Conservation (phyloP, 768 basidiomycete genomes). For the Lentinula aciculospora region DNA sequence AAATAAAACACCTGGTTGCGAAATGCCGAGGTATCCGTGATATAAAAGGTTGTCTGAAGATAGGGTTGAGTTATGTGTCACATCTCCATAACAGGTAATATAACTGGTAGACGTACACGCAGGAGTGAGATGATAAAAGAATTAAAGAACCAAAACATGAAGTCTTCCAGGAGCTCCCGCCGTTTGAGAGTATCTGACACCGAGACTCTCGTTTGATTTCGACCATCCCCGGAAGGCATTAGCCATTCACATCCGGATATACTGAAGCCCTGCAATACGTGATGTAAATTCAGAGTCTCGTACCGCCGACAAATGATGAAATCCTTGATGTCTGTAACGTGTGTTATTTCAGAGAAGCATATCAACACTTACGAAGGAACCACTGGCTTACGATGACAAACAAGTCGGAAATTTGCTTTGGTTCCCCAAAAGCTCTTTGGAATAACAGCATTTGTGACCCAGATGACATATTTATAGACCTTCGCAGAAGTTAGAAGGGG, state of each 20-base stretch:
- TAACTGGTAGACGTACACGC: slow-evolving; percentile 42
- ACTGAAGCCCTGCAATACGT: slow-evolving; percentile 70
- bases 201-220: slow-evolving; percentile 42
- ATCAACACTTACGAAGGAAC: background rate
- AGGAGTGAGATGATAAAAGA: slow-evolving; percentile 76
- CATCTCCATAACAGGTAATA: background rate
- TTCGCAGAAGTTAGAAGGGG: slow-evolving; percentile 19
- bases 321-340: slow-evolving; percentile 55
- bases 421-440: slow-evolving; percentile 80
- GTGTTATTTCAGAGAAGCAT: background rate
- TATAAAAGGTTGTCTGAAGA: slow-evolving; percentile 82
- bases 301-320: slow-evolving; percentile 75
- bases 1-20: slow-evolving; percentile 85
- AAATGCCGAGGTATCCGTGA: slow-evolving; percentile 87
- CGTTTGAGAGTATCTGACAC: slow-evolving; percentile 71
- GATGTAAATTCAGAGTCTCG: slow-evolving; percentile 75
- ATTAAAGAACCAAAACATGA: slow-evolving; percentile 93
- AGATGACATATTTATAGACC: slow-evolving; percentile 65
- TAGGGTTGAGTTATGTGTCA: background rate
- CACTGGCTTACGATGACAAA: slow-evolving; percentile 46
- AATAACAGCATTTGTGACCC: slow-evolving; percentile 64
- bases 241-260: slow-evolving; percentile 80
- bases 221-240: slow-evolving; percentile 33
- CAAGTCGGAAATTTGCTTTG: slow-evolving; percentile 50
- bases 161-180: slow-evolving; percentile 78